Percentiles rank a stretch among this genome's conserved stretches.
Conservation (phyloP, 768 basidiomycete species). For the Phanerochaete carnosa region DNA sequence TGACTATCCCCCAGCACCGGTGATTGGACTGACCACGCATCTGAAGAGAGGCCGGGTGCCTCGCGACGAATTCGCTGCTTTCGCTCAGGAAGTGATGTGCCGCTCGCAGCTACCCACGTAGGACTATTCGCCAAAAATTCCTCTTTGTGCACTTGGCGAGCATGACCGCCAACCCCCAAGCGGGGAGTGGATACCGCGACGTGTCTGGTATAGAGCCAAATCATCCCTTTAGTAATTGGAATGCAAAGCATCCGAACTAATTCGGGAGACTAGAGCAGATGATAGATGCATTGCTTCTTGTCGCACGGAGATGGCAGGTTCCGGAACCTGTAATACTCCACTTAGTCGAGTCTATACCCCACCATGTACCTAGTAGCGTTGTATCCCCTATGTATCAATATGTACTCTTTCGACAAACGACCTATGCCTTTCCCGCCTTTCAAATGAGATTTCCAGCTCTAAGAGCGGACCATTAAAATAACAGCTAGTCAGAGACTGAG, state of each 20-base stretch:
- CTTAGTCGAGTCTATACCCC: too few species aligned
- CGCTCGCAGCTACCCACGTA: neutral
- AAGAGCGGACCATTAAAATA: too few species aligned
- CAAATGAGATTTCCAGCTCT: too few species aligned
- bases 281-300: too few species aligned
- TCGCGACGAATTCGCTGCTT: conserved; percentile 22
- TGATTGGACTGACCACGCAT: neutral
- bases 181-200: too few species aligned
- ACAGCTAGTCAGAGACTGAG: neutral
- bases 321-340: too few species aligned
- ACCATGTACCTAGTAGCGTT: neutral
- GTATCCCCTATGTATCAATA: neutral
- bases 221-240: too few species aligned
- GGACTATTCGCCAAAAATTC: neutral
- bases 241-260: neutral
- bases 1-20: neutral
- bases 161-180: too few species aligned
- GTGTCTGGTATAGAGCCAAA: neutral
- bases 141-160: neutral
- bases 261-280: too few species aligned
- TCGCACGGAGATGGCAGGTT: too few species aligned
- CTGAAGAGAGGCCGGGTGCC: conserved; percentile 23
- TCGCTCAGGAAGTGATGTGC: conserved; percentile 17
- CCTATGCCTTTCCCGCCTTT: too few species aligned
- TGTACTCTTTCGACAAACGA: too few species aligned